Conservation (phyloP, 805 yeast genomes). For the Candida germanica region DNA sequence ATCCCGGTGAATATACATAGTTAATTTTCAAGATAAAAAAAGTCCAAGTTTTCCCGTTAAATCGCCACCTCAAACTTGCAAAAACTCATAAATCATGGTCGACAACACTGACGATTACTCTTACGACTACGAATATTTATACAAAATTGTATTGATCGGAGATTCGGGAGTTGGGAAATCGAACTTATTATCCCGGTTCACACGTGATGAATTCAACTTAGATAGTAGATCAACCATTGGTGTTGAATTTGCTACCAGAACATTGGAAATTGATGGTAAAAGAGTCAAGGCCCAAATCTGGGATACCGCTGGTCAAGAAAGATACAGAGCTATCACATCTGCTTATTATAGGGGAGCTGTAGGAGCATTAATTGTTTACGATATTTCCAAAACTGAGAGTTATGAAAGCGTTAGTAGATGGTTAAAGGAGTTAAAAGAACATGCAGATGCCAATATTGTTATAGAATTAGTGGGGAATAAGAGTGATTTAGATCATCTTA, state of each 20-base stretch:
- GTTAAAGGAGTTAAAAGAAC: conserved; percentile 86
- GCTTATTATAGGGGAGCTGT: conserved; percentile 98
- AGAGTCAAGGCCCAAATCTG: conserved; percentile 88
- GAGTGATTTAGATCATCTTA: conserved; percentile 82
- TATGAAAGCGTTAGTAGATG: conserved; percentile 85
- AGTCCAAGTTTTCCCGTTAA: too few relatives aligned
- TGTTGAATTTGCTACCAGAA: conserved; percentile 96
- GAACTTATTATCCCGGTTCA: conserved; percentile 87
- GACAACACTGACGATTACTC: conserved; percentile 46
- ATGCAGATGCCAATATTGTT: conserved; percentile 93
- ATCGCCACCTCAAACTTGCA: too few relatives aligned
- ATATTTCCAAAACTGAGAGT: conserved; percentile 84
- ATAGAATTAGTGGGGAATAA: conserved; percentile 93
- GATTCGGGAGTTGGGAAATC: conserved; percentile 98
- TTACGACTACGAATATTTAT: conserved; percentile 83
- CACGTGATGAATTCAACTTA: conserved; percentile 91
- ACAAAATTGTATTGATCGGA: conserved; percentile 94
- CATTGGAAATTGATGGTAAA: conserved; percentile 82
- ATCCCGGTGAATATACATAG: too few relatives aligned
- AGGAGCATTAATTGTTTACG: conserved; percentile 94
- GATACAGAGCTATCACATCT: conserved; percentile 95
- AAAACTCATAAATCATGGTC: conserved; percentile 29
- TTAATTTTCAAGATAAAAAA: too few relatives aligned
- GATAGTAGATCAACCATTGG: conserved; percentile 96
- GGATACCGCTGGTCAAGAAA: conserved; percentile 99